phyloP scores from a whole-genome alignment of 441 rosid genomes.

The Biscutella laevigata region DNA sequence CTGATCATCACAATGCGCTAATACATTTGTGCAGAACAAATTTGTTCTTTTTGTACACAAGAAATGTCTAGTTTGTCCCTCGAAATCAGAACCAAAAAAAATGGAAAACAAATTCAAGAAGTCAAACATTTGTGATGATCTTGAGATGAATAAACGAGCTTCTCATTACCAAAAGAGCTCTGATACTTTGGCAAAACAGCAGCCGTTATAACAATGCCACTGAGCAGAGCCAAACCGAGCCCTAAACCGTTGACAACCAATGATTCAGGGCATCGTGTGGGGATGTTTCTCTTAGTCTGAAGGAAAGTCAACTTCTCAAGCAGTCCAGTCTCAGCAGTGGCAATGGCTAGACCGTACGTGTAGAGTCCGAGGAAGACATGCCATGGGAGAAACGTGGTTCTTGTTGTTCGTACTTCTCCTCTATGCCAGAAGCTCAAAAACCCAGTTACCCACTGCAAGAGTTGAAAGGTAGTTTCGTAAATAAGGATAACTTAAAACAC shows the following conservation, averaged over 20 bases:
- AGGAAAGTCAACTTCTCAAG: slow-evolving; percentile 67
- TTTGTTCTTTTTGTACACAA: slow-evolving; percentile 17
- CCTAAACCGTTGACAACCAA: slow-evolving; percentile 62
- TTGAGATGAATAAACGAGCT: slow-evolving; percentile 35
- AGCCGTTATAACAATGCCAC: slow-evolving; percentile 54
- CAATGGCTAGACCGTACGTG: slow-evolving; percentile 77
- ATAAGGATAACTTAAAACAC: neutral
- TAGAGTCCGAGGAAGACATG: slow-evolving; percentile 87
- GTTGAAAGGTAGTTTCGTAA: neutral
- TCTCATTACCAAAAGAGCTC: slow-evolving; percentile 21
- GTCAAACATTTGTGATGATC: slow-evolving; percentile 39
- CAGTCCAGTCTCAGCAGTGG: slow-evolving; percentile 80
- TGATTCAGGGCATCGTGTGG: slow-evolving; percentile 49
- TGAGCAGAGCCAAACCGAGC: slow-evolving; percentile 53
- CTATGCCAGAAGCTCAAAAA: slow-evolving; percentile 82
- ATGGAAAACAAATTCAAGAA: slow-evolving; percentile 20
- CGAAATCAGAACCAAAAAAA: neutral
- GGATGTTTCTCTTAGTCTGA: slow-evolving; percentile 41
- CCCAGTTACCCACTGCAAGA: slow-evolving; percentile 76
- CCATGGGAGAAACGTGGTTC: slow-evolving; percentile 70
- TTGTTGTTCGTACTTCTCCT: slow-evolving; percentile 50
- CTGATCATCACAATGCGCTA: slow-evolving; percentile 59
- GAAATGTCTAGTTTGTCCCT: slow-evolving; percentile 7
- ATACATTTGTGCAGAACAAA: slow-evolving; percentile 8
- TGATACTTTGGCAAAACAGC: slow-evolving; percentile 58